A percentile compares a stretch with the other conserved stretches of the same genome.
These are phyloP conservation scores for Petasospora fabianii DNA, from an alignment of 1,139 yeast species.

Conservation along the genomic window DNA sequence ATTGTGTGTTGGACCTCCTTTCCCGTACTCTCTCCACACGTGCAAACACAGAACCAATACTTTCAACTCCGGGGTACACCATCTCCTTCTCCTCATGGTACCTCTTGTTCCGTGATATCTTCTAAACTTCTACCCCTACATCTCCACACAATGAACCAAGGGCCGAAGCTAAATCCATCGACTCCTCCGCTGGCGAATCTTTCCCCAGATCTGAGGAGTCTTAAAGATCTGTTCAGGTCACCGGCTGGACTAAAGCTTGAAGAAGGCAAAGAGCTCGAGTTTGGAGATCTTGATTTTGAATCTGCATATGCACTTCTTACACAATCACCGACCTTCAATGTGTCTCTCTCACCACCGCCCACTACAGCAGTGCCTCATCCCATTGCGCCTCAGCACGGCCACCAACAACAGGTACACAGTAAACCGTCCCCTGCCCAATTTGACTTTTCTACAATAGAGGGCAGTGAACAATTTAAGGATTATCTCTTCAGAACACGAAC, in stretches of 20 bases:
- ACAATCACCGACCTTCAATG: slow-evolving; percentile 18
- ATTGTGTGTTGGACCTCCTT: too few species aligned
- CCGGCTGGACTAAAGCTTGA: slow-evolving; percentile 4
- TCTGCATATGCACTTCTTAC: slow-evolving; percentile 26
- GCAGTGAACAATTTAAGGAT: slow-evolving; percentile 7
- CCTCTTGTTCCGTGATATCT: too few species aligned
- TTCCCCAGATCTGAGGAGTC: slow-evolving; percentile 14
- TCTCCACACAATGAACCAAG: slow-evolving; percentile 13
- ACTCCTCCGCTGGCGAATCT: slow-evolving; percentile 11
- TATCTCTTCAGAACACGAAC: slow-evolving; percentile 9
- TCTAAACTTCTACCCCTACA: too few species aligned
- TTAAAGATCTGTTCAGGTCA: slow-evolving; percentile 10
- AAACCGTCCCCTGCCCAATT: slow-evolving; percentile 3
- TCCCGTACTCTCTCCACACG: too few species aligned
- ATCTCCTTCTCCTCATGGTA: too few species aligned
- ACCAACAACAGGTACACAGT: neutral
- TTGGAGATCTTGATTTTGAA: slow-evolving; percentile 26
- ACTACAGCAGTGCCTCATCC: neutral
- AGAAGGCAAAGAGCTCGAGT: slow-evolving; percentile 5
- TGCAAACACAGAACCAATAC: too few species aligned
- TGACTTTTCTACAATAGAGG: neutral
- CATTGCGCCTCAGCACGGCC: neutral
- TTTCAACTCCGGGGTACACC: too few species aligned
- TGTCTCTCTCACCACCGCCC: slow-evolving; percentile 3
- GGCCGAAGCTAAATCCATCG: slow-evolving; percentile 8